Evolutionary conservation across 441 rosid genomes (phyloP), one percentile per base, ranked within the genome.

Genomic region (Gossypium aridum): DNA sequence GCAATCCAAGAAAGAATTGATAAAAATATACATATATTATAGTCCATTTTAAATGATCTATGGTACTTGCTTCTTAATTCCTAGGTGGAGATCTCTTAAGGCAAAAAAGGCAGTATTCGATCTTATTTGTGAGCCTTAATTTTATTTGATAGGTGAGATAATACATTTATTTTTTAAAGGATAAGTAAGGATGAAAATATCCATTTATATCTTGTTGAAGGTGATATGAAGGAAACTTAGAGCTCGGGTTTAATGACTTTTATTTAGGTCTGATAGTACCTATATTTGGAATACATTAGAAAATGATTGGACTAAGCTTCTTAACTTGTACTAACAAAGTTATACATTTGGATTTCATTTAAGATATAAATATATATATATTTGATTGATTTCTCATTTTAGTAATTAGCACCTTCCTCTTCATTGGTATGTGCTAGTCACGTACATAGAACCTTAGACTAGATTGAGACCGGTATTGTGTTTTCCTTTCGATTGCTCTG

Each of bases 21-120:
- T 67, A 67, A 67, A 22, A 9, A 16, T 20, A 31, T 14, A 63
- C 51, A 39, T 22, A 39, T 22, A 45, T 20, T 45, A 43, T 26
- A 47, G 53, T 66, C n/a, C n/a, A 66, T 67, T 47, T 67, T 47
- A 47, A 45, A 47, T 67, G 57, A 67, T 22, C 57, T 23, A 66
- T 67, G 37, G 56, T 3, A 13, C 13, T 63, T 63, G 43, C 22
- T 16, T 22, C 26, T 59, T 22, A 22, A 13, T 22, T 13, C 63
- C 63, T 22, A 12, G 63, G 34, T 59, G 63, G 31, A 59, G 16
- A 23, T 59, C 34, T 59, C 7, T 22, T 22, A 23, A 59, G 63
- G 34, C 49, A 43, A 43, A n/a, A 7, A 63, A 63, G 47, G 47
- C 20, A 63, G 23, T 63, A 63, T 9, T 63, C 67, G 47, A 43